phyloP scores from a whole-genome alignment of 2,329 filamentous ascomycete genomes.

The Colletotrichum eleusines region DNA sequence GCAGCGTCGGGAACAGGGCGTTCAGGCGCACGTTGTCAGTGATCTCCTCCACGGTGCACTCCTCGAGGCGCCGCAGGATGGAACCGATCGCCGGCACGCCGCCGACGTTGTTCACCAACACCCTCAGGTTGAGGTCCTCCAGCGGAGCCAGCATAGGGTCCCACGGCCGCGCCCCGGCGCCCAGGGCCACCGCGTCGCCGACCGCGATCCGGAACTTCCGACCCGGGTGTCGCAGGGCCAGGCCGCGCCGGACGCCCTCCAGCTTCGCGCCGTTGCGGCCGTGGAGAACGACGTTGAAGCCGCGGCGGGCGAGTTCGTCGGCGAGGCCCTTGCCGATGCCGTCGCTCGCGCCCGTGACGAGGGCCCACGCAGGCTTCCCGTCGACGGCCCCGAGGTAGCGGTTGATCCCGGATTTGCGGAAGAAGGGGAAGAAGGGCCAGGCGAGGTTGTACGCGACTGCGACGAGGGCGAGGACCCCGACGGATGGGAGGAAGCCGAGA shows the following conservation, averaged over 20 bases:
- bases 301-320: conserved; percentile 61
- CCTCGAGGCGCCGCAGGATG: conserved; percentile 30
- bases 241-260: conserved; percentile 52
- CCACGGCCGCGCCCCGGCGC: conserved; percentile 15
- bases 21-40: conserved; percentile 33
- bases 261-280: conserved; percentile 66
- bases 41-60: conserved; percentile 20
- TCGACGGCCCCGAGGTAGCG: conserved; percentile 44
- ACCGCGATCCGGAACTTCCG: conserved; percentile 56
- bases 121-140: conserved; percentile 42
- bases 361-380: conserved; percentile 54
- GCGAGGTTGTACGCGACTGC: conserved; percentile 14
- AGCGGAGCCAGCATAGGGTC: conserved; percentile 35
- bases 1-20: conserved; percentile 37
- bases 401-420: conserved; percentile 34
- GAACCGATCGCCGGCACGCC: conserved; percentile 17
- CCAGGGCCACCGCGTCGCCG: conserved; percentile 55
- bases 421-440: conserved; percentile 32
- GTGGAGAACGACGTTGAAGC: conserved; percentile 70
- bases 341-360: conserved; percentile 66
- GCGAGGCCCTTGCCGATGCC: conserved; percentile 67
- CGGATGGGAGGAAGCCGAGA: conserved; percentile 1
- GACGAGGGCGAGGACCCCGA: conserved; percentile 23
- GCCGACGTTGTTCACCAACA: conserved; percentile 45
- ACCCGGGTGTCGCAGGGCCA: conserved; percentile 55